Evolutionary conservation across 345 rosid genomes (phyloP).

Genomic region (Garcia nutans): DNA sequence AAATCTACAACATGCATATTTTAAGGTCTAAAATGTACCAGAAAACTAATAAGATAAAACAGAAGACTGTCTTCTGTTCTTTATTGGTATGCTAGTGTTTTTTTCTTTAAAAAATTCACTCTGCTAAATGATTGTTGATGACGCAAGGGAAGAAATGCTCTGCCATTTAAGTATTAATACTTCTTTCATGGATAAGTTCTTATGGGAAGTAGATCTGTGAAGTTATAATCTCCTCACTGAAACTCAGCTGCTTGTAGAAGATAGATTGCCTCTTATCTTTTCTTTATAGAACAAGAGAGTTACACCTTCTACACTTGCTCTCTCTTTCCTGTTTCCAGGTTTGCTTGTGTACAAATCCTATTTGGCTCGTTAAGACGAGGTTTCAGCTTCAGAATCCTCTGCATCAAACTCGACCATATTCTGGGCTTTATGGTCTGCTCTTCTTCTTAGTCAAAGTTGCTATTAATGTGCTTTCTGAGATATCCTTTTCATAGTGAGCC

Average conservation of each 20-base stretch:
- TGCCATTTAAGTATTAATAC: not conserved
- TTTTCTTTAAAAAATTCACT: not conserved
- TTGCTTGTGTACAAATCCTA: conserved; percentile 82
- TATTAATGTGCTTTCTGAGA: conserved; percentile 29
- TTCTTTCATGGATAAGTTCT: not conserved
- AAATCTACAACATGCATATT: not conserved
- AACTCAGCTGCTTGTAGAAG: conserved; percentile 1
- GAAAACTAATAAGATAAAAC: not conserved
- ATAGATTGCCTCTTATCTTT: not conserved
- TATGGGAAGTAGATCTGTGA: not conserved
- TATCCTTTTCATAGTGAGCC: conserved; percentile 26
- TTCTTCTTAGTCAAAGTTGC: conserved; percentile 35
- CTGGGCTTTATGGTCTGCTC: conserved; percentile 77
- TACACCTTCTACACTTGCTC: not conserved
- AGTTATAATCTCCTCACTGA: not conserved
- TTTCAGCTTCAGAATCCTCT: conserved; percentile 90
- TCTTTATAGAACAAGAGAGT: not conserved
- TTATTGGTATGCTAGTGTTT: not conserved
- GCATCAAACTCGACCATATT: conserved; percentile 68
- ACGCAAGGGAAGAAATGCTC: not conserved
- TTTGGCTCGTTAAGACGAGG: conserved; percentile 96
- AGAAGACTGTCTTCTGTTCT: not conserved
- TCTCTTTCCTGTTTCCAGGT: conserved; percentile 49
- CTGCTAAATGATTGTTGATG: not conserved
- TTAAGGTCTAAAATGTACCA: not conserved